phyloP scores from a whole-genome alignment of 179 eudicot genomes.

The Corrigiola litoralis region DNA sequence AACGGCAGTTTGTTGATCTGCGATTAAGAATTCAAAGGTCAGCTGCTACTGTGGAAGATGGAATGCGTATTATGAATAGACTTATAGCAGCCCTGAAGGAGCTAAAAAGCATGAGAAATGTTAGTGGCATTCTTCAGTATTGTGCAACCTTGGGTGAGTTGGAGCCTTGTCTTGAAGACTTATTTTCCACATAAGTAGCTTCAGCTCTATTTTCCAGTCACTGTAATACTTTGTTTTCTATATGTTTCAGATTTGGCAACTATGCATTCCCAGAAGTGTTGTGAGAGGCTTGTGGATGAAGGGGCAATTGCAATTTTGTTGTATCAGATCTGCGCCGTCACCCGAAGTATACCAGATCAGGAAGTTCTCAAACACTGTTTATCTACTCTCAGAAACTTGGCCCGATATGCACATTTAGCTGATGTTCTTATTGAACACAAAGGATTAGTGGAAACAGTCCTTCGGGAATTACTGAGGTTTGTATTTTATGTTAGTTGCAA shows the following conservation, averaged over 20 bases:
- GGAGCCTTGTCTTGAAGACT: not conserved
- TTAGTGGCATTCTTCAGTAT: constrained; percentile 79
- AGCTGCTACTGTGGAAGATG: constrained; percentile 77
- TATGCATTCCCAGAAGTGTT: constrained; percentile 75
- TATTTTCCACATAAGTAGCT: not conserved
- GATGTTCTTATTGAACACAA: constrained; percentile 45
- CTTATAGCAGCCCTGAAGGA: constrained; percentile 78
- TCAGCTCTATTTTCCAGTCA: not conserved
- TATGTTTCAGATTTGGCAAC: constrained; percentile 67
- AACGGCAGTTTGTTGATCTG: constrained; percentile 56
- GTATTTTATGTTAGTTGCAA: constrained; percentile 9
- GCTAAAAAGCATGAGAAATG: constrained; percentile 75
- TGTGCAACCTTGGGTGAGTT: constrained; percentile 79
- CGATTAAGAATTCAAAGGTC: constrained; percentile 70
- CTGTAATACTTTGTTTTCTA: not conserved
- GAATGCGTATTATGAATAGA: constrained; percentile 84
- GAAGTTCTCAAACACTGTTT: constrained; percentile 77
- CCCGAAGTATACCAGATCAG: constrained; percentile 94
- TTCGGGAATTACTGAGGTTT: constrained; percentile 67
- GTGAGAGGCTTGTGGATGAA: constrained; percentile 87
- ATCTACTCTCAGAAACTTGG: constrained; percentile 81
- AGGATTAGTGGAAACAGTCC: constrained; percentile 54
- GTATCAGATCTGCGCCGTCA: constrained; percentile 68
- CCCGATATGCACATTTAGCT: constrained; percentile 62
- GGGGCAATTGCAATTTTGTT: constrained; percentile 75